Evolutionary conservation across 768 basidiomycete species (phyloP).

Genomic region (Russula lepida): DNA sequence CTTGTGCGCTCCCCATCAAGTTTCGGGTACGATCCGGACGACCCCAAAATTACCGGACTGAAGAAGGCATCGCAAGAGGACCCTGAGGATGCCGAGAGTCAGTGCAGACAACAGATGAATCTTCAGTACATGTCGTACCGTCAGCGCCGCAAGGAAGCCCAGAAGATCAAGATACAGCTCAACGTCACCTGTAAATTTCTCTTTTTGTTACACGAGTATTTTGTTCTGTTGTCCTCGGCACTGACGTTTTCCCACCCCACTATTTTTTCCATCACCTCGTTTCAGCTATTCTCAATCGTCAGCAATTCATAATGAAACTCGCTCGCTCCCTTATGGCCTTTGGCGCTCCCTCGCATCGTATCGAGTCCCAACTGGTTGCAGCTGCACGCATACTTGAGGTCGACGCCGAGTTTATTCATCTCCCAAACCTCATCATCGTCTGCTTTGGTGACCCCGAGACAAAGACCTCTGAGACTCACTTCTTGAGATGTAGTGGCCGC

Average conservation of each 20-base stretch:
- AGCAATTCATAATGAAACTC: slow-evolving; percentile 79
- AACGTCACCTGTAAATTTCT: slow-evolving; percentile 58
- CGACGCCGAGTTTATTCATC: slow-evolving; percentile 84
- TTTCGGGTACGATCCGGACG: slow-evolving; percentile 47
- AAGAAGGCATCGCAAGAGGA: slow-evolving; percentile 45
- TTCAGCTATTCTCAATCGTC: slow-evolving; percentile 70
- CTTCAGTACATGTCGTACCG: slow-evolving; percentile 62
- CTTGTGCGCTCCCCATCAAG: slow-evolving; percentile 4
- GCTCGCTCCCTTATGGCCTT: slow-evolving; percentile 85
- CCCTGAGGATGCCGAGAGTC: slow-evolving; percentile 52
- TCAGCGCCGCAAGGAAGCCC: slow-evolving; percentile 54
- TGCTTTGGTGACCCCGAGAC: slow-evolving; percentile 87
- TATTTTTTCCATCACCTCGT: background rate
- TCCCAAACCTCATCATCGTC: slow-evolving; percentile 73
- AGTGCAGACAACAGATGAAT: slow-evolving; percentile 27
- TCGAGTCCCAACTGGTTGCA: slow-evolving; percentile 85
- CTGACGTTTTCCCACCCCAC: background rate
- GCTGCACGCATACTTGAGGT: slow-evolving; percentile 86
- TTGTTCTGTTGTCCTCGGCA: background rate
- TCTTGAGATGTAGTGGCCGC: slow-evolving; percentile 69
- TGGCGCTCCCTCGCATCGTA: slow-evolving; percentile 88
- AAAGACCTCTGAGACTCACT: slow-evolving; percentile 84
- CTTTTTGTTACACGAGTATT: background rate
- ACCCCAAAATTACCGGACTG: slow-evolving; percentile 58
- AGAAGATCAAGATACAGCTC: slow-evolving; percentile 61